Conservation (phyloP, 2,329 filamentous ascomycete genomes). For the Cercospora berteroae region DNA sequence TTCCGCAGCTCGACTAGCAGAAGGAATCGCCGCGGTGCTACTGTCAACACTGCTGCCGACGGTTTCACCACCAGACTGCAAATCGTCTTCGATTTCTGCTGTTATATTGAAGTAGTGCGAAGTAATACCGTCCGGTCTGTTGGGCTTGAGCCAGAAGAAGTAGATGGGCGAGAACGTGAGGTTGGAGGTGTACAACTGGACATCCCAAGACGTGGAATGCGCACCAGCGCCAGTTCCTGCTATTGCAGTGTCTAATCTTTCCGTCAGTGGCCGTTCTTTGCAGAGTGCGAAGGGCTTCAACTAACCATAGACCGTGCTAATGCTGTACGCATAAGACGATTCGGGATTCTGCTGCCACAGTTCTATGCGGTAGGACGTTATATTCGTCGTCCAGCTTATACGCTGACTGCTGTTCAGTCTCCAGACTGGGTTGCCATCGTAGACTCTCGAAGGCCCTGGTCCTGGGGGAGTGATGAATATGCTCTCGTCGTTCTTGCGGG, state of each 20-base stretch:
- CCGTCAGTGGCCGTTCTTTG: background rate
- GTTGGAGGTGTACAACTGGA: background rate
- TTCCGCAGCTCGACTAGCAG: background rate
- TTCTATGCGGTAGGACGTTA: background rate
- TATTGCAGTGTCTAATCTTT: background rate
- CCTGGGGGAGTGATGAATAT: background rate
- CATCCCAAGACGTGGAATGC: background rate
- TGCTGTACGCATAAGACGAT: background rate
- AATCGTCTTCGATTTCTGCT: background rate
- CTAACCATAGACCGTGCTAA: slow-evolving; percentile 1
- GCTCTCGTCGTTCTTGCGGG: background rate
- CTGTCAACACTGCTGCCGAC: background rate
- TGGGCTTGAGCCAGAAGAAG: slow-evolving; percentile 1
- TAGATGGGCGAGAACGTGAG: slow-evolving; percentile 3
- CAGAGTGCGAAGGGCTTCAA: background rate
- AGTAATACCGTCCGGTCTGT: background rate
- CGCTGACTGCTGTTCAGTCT: background rate
- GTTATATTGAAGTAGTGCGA: slow-evolving; percentile 4
- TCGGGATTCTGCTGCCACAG: background rate
- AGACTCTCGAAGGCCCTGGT: background rate
- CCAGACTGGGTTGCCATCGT: slow-evolving; percentile 1
- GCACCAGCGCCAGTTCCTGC: background rate
- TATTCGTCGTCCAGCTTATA: background rate
- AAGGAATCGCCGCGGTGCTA: background rate
- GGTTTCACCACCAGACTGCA: background rate